Evolutionary conservation across 176 grass and related monocot species (phyloP).

Genomic region (Themeda triandra): DNA sequence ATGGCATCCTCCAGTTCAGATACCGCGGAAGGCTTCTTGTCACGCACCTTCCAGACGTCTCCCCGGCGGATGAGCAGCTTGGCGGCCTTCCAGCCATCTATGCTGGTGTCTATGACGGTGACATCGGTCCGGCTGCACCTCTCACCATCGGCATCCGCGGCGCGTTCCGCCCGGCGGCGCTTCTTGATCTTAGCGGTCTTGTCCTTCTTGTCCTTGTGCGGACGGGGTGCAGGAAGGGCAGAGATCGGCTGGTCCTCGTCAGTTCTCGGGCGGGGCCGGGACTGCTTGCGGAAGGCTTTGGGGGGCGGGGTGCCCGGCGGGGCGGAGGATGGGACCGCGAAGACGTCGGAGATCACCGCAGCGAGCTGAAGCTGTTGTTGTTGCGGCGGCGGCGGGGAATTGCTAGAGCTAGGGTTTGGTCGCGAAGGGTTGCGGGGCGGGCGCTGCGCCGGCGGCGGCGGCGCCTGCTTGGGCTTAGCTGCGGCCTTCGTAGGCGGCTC

Average conservation of each 20-base stretch:
- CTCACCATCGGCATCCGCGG: slow-evolving; percentile 12
- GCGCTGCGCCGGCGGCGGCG: not conserved
- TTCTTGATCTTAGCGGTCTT: slow-evolving; percentile 40
- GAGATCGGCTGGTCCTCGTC: slow-evolving; percentile 12
- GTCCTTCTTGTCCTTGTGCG: slow-evolving; percentile 32
- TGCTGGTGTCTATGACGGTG: slow-evolving; percentile 88
- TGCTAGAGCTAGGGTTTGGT: slow-evolving; percentile 50
- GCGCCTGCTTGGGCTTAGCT: slow-evolving; percentile 4
- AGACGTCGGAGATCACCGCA: slow-evolving; percentile 55
- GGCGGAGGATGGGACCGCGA: slow-evolving; percentile 50
- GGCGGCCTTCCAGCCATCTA: slow-evolving; percentile 55
- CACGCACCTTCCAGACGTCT: slow-evolving; percentile 5
- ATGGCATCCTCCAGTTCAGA: slow-evolving; percentile 34
- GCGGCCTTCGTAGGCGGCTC: not conserved
- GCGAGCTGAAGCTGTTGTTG: slow-evolving; percentile 12
- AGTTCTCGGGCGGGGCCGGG: slow-evolving; percentile 30
- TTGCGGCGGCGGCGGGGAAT: not conserved
- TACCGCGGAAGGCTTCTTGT: slow-evolving; percentile 9
- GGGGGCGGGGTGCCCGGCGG: slow-evolving; percentile 33
- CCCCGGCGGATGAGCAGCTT: slow-evolving; percentile 72
- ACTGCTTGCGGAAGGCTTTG: slow-evolving; percentile 51
- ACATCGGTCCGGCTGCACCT: slow-evolving; percentile 52
- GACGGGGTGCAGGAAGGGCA: not conserved
- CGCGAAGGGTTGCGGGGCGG: slow-evolving; percentile 15
- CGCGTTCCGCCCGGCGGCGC: slow-evolving; percentile 17